These are phyloP conservation scores for Anthracocystis panici-leucophaei DNA, from an alignment of 1,284 basidiomycete species.

Conservation along the genomic window DNA sequence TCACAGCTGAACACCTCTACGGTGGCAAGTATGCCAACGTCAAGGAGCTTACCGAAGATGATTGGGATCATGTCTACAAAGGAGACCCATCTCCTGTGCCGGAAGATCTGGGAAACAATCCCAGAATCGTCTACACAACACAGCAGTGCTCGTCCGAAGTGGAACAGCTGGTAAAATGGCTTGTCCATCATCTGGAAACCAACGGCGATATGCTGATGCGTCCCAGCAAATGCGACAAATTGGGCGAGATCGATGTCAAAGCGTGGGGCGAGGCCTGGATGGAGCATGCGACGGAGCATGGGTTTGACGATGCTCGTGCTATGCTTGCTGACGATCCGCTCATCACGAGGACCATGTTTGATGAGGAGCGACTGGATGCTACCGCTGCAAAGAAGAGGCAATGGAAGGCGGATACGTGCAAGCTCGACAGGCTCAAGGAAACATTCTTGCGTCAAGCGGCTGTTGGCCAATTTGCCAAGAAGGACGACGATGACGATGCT, in stretches of 20 bases:
- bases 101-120: conserved; percentile 14
- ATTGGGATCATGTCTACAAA: conserved; percentile 3
- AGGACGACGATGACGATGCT: not conserved
- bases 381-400: not conserved
- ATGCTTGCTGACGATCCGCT: conserved; percentile 43
- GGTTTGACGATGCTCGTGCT: conserved; percentile 29
- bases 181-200: not conserved
- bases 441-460: conserved; percentile 12
- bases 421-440: conserved; percentile 8
- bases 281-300: conserved; percentile 30
- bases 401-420: conserved; percentile 13
- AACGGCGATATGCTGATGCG: not conserved
- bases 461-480: not conserved
- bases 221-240: not conserved
- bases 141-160: conserved; percentile 33
- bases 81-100: not conserved
- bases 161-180: conserved; percentile 3
- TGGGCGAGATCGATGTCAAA: conserved; percentile 19
- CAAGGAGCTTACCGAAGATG: not conserved
- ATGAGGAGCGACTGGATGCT: conserved; percentile 23
- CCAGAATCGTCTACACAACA: conserved; percentile 21
- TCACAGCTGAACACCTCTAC: not conserved
- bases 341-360: conserved; percentile 35
- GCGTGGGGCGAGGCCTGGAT: conserved; percentile 25
- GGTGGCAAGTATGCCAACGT: not conserved